phyloP scores from a whole-genome alignment of 148 eudicot species.

The Silene uniflora region DNA sequence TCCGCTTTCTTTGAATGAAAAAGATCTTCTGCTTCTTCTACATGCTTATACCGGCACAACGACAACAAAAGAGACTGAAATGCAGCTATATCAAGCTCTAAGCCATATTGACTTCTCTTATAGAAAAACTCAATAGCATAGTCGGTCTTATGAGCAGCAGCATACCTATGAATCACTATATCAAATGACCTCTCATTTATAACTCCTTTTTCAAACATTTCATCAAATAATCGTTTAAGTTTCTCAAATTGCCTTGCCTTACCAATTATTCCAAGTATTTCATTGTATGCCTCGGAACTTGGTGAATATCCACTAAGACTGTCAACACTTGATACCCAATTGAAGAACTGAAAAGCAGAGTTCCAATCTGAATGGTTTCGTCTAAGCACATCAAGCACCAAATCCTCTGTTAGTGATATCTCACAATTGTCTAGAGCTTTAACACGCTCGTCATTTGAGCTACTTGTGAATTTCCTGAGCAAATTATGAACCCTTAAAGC shows the following conservation, averaged over 20 bases:
- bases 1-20: constrained; percentile 49
- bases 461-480: constrained; percentile 29
- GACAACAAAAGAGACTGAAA: constrained; percentile 64
- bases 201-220: constrained; percentile 57
- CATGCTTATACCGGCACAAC: constrained; percentile 69
- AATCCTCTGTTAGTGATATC: constrained; percentile 37
- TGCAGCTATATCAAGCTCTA: constrained; percentile 48
- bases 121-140: constrained; percentile 54
- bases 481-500: constrained; percentile 44
- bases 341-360: constrained; percentile 61
- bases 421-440: constrained; percentile 33
- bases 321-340: constrained; percentile 39
- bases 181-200: constrained; percentile 59
- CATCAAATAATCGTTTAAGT: constrained; percentile 50
- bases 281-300: constrained; percentile 44
- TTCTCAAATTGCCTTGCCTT: constrained; percentile 57
- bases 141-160: constrained; percentile 66
- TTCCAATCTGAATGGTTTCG: constrained; percentile 69
- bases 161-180: constrained; percentile 57
- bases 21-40: constrained; percentile 68
- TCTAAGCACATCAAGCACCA: constrained; percentile 55
- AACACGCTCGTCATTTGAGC: constrained; percentile 36
- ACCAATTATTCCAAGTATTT: constrained; percentile 66
- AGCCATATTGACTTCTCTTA: constrained; percentile 55
- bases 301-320: constrained; percentile 41